Evolutionary conservation across 768 basidiomycete species (phyloP), one percentile per base, ranked within the genome.

Genomic region (Termitomyces sp.): DNA sequence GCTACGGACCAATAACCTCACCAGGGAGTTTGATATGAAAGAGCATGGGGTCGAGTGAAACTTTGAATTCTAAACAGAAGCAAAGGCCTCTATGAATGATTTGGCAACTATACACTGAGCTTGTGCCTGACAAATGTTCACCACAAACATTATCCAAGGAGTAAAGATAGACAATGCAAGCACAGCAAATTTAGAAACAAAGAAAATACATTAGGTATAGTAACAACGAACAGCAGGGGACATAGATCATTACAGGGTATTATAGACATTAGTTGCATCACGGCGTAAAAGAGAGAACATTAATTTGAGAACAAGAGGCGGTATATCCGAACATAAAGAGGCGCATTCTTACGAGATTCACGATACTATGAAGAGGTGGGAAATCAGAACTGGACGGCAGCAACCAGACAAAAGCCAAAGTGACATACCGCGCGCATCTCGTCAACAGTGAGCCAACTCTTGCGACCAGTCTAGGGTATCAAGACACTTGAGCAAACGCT

Each of bases 381-480:
- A 1, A 52, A 15, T 42, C 14, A 43, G 42, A 12, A 32, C 7
- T 52, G 40, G 12, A 31, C 29, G 4, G 42, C 42, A 46, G 8
- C 10, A 32, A 7, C 10, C 7, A 56, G 17, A 34, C 31, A 14
- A 15, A 25, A 15, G 8, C 12, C 11, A 32, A 40, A n/a, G 40
- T 54, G 31, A 68, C 70, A 12, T 66, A 77, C 76, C 60, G 71
- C 70, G 48, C 76, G 71, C 79, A 80, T 79, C 63, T 80, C 76
- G 56, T 77, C 76, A 3, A 73, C 78, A 5, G 78, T 80, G 32
- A 78, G 68, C 79, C 79, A 80, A 65, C 75, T 76, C 72, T 79
- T 80, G 60, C 79, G 77, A 49, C 77, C 78, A 63, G 78, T 71
- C 74, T 74, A 47, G 32, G 61, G 11, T 34, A 56, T 11, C 56